Percentiles rank a stretch among this genome's conserved stretches.
Conservation (phyloP, 345 rosid genomes). For the Leavenworthia alabamica region DNA sequence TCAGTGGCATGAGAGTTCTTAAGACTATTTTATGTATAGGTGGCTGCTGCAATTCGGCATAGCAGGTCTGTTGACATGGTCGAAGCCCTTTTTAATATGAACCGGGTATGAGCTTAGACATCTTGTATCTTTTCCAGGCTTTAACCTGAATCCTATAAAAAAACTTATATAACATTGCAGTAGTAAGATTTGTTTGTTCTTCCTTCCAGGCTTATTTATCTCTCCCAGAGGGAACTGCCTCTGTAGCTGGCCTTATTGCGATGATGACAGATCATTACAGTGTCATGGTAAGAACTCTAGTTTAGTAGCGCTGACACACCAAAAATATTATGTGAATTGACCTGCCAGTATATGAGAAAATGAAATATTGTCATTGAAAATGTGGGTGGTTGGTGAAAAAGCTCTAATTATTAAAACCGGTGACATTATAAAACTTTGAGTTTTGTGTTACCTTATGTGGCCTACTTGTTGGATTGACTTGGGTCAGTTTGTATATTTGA, state of each 20-base stretch:
- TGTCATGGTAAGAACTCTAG: constrained; percentile 55
- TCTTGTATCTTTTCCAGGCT: not conserved
- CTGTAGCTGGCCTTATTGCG: constrained; percentile 90
- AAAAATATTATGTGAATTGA: not conserved
- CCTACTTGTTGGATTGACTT: constrained; percentile 5
- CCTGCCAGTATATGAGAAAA: not conserved
- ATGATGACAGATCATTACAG: constrained; percentile 97
- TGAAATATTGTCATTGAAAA: constrained; percentile 1
- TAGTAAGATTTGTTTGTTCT: constrained; percentile 12
- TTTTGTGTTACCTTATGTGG: constrained; percentile 5
- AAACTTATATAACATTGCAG: not conserved
- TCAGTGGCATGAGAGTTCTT: not conserved
- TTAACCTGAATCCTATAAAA: not conserved
- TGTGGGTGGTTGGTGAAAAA: constrained; percentile 7
- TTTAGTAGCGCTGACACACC: not conserved
- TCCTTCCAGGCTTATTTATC: constrained; percentile 80
- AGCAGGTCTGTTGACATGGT: constrained; percentile 79
- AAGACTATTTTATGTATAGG: constrained; percentile 37
- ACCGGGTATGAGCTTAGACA: constrained; percentile 41
- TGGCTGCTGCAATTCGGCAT: constrained; percentile 51
- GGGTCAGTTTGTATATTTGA: constrained; percentile 3
- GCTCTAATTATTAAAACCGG: not conserved
- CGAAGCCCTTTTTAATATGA: constrained; percentile 85
- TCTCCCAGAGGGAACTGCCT: constrained; percentile 90
- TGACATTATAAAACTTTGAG: not conserved